Percentiles rank a stretch among this genome's conserved stretches.
These are phyloP conservation scores for Tolypocladium ovalisporum DNA, from an alignment of 2,329 filamentous ascomycete genomes.

Conservation along the genomic window DNA sequence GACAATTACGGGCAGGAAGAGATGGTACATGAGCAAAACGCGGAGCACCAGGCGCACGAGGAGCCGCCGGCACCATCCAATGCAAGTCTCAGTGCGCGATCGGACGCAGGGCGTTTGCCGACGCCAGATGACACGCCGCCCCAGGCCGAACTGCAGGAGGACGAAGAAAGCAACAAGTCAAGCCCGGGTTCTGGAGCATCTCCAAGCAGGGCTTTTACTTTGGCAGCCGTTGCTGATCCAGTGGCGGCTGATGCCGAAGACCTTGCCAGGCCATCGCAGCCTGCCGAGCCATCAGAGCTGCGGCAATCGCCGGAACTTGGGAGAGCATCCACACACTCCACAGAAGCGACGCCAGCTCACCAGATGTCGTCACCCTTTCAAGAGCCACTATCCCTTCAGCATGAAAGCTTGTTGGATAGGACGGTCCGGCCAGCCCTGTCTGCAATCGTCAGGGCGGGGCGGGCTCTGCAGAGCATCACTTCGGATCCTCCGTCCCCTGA, in stretches of 20 bases:
- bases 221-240: background rate
- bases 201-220: background rate
- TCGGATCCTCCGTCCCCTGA: slow-evolving; percentile 48
- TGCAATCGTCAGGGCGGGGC: slow-evolving; percentile 46
- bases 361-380: slow-evolving; percentile 26
- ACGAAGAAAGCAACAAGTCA: slow-evolving; percentile 11
- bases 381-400: slow-evolving; percentile 18
- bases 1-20: slow-evolving; percentile 5
- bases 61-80: slow-evolving; percentile 13
- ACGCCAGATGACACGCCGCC: slow-evolving; percentile 43
- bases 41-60: slow-evolving; percentile 5
- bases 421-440: slow-evolving; percentile 35
- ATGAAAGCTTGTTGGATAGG: slow-evolving; percentile 16
- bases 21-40: background rate
- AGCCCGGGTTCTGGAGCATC: background rate
- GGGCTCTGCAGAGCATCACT: slow-evolving; percentile 45
- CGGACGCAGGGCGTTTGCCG: slow-evolving; percentile 33
- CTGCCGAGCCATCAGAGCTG: slow-evolving; percentile 5
- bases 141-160: slow-evolving; percentile 14
- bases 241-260: background rate
- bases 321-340: slow-evolving; percentile 11
- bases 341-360: slow-evolving; percentile 23
- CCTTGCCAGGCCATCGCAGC: slow-evolving; percentile 3
- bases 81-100: slow-evolving; percentile 21
- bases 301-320: slow-evolving; percentile 5